These are phyloP conservation scores for Cryptosporidium felis DNA, from an alignment of 169 alveolate genomes.

Conservation along the genomic window DNA sequence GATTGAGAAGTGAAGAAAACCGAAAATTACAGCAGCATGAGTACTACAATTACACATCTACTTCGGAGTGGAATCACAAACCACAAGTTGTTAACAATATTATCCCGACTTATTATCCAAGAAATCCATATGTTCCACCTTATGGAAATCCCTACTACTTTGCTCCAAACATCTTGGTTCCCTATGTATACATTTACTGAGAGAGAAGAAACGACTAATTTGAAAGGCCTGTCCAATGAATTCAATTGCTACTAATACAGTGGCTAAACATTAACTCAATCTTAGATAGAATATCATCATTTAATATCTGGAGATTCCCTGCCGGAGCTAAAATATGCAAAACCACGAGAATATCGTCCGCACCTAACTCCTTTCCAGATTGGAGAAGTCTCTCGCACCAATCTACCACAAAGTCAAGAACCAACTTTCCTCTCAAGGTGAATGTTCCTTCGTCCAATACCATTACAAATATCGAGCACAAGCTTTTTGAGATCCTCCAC, in stretches of 20 bases:
- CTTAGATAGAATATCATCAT: conserved; percentile 15
- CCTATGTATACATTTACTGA: conserved; percentile 55
- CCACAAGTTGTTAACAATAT: conserved; percentile 40
- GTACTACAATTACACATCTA: conserved; percentile 63
- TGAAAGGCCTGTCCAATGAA: background rate
- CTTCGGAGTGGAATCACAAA: conserved; percentile 56
- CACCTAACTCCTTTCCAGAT: background rate
- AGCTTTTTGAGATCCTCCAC: conserved; percentile 29
- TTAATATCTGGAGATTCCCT: conserved; percentile 51
- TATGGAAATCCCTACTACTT: conserved; percentile 69
- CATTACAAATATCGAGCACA: conserved; percentile 14
- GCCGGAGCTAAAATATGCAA: conserved; percentile 58
- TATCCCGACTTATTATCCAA: conserved; percentile 67
- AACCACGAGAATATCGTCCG: conserved; percentile 22
- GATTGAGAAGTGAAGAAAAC: conserved; percentile 18
- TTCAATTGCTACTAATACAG: background rate
- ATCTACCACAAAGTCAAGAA: conserved; percentile 41
- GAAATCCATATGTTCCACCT: conserved; percentile 68
- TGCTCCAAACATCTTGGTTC: conserved; percentile 66
- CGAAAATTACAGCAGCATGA: conserved; percentile 19
- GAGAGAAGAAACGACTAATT: background rate
- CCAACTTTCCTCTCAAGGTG: conserved; percentile 21
- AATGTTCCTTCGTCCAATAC: background rate
- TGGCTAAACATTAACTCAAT: conserved; percentile 20
- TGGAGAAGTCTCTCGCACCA: conserved; percentile 36